Conservation (phyloP, 257 asterid genomes). For the Solanum acaule region DNA sequence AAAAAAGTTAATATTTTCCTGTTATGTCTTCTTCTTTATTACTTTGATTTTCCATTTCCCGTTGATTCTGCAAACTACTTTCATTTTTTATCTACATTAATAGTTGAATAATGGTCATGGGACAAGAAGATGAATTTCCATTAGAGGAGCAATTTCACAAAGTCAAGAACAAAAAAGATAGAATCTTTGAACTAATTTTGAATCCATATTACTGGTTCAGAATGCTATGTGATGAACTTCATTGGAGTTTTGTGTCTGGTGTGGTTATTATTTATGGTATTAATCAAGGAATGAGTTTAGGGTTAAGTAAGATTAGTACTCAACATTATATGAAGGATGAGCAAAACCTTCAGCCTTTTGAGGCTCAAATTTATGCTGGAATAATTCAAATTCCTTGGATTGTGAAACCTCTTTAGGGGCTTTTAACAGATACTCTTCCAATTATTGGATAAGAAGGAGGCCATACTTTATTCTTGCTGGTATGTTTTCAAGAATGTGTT, state of each 20-base stretch:
- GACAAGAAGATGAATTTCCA: slow-evolving; percentile 25
- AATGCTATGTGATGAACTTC: slow-evolving; percentile 34
- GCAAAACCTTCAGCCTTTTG: slow-evolving; percentile 56
- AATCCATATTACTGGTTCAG: slow-evolving; percentile 57
- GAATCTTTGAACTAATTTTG: slow-evolving; percentile 12
- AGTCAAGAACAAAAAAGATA: not conserved
- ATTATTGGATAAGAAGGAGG: slow-evolving; percentile 41
- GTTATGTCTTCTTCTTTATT: not conserved
- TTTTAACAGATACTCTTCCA: slow-evolving; percentile 52
- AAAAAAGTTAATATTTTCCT: not conserved
- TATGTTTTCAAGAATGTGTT: not conserved
- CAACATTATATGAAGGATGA: slow-evolving; percentile 73
- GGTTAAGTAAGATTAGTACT: slow-evolving; percentile 49
- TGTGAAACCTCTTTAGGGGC: slow-evolving; percentile 62
- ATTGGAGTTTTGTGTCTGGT: slow-evolving; percentile 48
- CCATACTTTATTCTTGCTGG: slow-evolving; percentile 55
- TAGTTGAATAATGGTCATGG: slow-evolving; percentile 7
- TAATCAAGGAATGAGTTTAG: slow-evolving; percentile 45
- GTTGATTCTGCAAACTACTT: not conserved
- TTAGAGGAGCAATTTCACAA: slow-evolving; percentile 13
- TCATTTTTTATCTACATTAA: not conserved
- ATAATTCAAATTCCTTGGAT: slow-evolving; percentile 58
- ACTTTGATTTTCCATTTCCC: not conserved
- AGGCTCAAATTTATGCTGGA: slow-evolving; percentile 46
- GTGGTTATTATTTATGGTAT: slow-evolving; percentile 48